Percentiles rank a stretch among this genome's conserved stretches.
Conservation (phyloP, 768 basidiomycete species). For the Rhizopogon vesiculosus region DNA sequence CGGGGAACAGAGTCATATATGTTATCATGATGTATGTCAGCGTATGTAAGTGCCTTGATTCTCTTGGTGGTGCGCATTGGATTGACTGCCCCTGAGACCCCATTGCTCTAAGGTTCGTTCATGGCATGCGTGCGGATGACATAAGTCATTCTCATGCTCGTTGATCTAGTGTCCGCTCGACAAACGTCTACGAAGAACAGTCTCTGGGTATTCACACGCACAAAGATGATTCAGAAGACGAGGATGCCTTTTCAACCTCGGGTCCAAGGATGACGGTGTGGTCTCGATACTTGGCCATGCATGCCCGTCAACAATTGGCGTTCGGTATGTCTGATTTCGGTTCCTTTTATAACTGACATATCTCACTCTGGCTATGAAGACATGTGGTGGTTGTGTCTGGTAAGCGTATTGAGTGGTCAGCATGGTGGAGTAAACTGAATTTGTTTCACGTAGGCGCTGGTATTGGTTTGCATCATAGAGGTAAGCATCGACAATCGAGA, state of each 20-base stretch:
- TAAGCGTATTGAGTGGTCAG: not conserved
- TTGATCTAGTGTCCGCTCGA: conserved; percentile 71
- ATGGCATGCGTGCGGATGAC: not conserved
- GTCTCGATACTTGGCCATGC: conserved; percentile 76
- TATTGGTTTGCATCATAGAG: conserved; percentile 92
- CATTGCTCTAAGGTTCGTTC: conserved; percentile 68
- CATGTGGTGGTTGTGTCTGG: conserved; percentile 86
- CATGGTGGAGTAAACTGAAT: not conserved
- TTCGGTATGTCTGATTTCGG: conserved; percentile 54
- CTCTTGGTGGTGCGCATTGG: not conserved
- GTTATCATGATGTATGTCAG: conserved; percentile 94
- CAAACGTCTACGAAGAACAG: conserved; percentile 91
- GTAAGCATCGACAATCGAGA: conserved; percentile 32
- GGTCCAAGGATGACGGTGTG: conserved; percentile 59
- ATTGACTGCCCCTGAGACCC: conserved; percentile 45
- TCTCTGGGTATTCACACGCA: conserved; percentile 76
- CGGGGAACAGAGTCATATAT: conserved; percentile 61
- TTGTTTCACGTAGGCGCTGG: conserved; percentile 51
- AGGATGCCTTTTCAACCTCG: conserved; percentile 34
- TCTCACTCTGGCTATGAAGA: conserved; percentile 41
- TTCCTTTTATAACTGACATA: not conserved
- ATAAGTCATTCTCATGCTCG: not conserved
- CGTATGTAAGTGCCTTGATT: conserved; percentile 51
- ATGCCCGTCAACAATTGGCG: conserved; percentile 83
- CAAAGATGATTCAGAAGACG: conserved; percentile 44